Evolutionary conservation across 2,329 filamentous ascomycete genomes (phyloP), one percentile per base, ranked within the genome.

Genomic region (Verticillium longisporum): DNA sequence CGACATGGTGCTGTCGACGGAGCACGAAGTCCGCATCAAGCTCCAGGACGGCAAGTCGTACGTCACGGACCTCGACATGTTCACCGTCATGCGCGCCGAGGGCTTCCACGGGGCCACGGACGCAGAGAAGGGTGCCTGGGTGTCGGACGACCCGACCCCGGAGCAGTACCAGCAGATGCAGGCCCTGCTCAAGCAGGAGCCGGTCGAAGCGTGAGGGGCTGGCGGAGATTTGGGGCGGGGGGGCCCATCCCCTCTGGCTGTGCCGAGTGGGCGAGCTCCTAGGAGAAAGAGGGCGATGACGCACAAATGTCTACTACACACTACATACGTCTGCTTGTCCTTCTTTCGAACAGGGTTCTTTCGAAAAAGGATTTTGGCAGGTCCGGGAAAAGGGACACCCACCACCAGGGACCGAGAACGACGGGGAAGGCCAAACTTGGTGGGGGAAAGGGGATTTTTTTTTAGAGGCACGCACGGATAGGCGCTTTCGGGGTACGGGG

Each of bases 1-100:
- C 72, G 95, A 99, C 77, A 95, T 98, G 92, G 96, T 97, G 92
- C 87, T 99, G 57, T 92, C 93, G 68, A 92, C 90, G 15, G 92
- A 97, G 68, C 93, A 95, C 70, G 95, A 99, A 77, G 92, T 98
- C 41, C 91, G 94, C 70, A 82, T 97, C 74, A 87, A 87, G 74
- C 82, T 97, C 18, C 84, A 84, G 31, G 89, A 91, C 70, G 85
- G 85, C 70, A 87, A 89, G 69, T 83, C 85, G 1, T 98, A 96
- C 72, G 88, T 97, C 45, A 98, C 94, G 6, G 95, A 98, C 71
- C 82, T 99, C 55, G 95, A 98, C 71, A 86, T 97, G 58, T 89
- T 95, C 78, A 97, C 93, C 1, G 75, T 98, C 72, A 89, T 90
- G 74, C 86, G 94, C 36, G 92, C 93, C n/a, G 86, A 96, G 67